Base-by-base conservation (phyloP, 331 rosid species). In the Malus hybrid region DNA sequence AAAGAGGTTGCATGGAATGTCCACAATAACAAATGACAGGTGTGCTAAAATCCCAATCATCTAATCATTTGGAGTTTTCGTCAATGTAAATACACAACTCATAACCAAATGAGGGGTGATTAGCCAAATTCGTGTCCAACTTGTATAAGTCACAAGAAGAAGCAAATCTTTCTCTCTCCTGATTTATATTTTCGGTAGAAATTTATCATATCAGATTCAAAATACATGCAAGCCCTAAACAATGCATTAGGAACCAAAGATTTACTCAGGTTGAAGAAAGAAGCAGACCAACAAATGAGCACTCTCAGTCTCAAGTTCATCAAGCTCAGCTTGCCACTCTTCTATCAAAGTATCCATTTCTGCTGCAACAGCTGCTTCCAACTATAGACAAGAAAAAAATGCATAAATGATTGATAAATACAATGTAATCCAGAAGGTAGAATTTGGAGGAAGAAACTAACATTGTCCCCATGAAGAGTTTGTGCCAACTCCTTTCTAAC, bases 241-340 rank as follows among this genome's bases (percentile, higher is more conserved):
- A 32, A 67, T 55, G 34, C 52, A 70, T 63, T 52, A 15, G 46
- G 18, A 86, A 73, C 61, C 61, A 79, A 75, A 78, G 34, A 12
- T 66, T 32, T 69, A 82, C 39, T 73, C 68, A 79, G 80, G 60
- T 63, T 57, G 73, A 78, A 82, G 83, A 66, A 66, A 74, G 84
- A 75, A 83, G 75, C 91, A 85, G 70, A 94, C 99, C 99, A 90
- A 82, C 75, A 94, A 84, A 79, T 90, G 81, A 74, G 91, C 86
- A 86, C 93, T 86, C 86, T 94, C 99, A 6, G 88, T 86, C 87
- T 94, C 99, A 80, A 94, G 93, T 80, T 85, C 89, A 70, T 94
- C 97, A 70, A 94, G 90, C 83, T 79, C 89, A 75, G 75, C 74
- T 80, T 94, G 91, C 99, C 99, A 94, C 83, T 89, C 90, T 72